phyloP scores from a whole-genome alignment of 176 grass and related monocot genomes.

The Avena atlantica region DNA sequence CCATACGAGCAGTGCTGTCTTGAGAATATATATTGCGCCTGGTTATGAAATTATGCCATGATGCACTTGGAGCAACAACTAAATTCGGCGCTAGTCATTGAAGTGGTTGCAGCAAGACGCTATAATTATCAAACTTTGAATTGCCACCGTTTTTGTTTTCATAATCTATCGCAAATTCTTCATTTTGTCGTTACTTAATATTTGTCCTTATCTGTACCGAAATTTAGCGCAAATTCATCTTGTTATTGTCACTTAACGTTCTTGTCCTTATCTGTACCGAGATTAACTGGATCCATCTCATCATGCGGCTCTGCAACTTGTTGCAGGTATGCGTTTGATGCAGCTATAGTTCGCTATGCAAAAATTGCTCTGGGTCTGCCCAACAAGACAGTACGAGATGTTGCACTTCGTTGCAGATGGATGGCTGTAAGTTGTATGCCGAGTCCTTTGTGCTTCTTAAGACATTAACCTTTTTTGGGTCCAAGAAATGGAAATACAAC shows the following conservation, averaged over 20 bases:
- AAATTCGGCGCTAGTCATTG: not conserved
- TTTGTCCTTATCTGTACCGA: slow-evolving; percentile 10
- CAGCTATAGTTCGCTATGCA: slow-evolving; percentile 60
- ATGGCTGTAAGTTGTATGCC: slow-evolving; percentile 60
- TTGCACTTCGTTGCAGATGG: slow-evolving; percentile 64
- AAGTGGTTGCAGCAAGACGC: not conserved
- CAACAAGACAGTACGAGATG: slow-evolving; percentile 67
- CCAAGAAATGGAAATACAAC: too few relatives aligned
- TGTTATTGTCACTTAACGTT: not conserved
- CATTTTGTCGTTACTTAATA: not conserved
- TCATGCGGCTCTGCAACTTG: slow-evolving; percentile 19
- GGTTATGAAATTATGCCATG: not conserved
- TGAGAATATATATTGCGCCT: not conserved
- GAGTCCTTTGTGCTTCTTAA: not conserved
- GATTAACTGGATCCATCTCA: slow-evolving; percentile 31
- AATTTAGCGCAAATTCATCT: not conserved
- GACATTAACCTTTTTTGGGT: not conserved
- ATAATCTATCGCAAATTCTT: not conserved
- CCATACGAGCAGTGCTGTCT: not conserved
- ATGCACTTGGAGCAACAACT: not conserved
- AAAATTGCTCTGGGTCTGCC: slow-evolving; percentile 62
- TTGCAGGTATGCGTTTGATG: slow-evolving; percentile 47
- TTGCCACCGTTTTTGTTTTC: not conserved
- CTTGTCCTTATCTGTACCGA: not conserved
- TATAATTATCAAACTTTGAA: not conserved